Evolutionary conservation across 2,329 filamentous ascomycete genomes (phyloP).

Genomic region (Aspergillus sp.): DNA sequence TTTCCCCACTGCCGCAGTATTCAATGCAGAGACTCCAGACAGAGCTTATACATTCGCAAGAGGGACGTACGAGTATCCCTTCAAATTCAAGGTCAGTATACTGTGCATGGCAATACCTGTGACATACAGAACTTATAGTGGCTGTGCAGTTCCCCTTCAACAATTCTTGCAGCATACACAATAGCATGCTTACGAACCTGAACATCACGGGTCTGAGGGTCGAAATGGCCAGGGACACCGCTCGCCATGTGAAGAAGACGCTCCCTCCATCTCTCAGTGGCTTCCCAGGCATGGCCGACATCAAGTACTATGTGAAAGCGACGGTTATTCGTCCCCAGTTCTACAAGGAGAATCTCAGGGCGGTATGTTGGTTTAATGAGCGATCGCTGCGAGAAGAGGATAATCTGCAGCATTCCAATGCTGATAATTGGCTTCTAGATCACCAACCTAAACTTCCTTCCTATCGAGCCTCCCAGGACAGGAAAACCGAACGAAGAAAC

Average conservation of each 20-base stretch:
- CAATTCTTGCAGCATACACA: conserved; percentile 49
- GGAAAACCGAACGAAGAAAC: conserved; percentile 70
- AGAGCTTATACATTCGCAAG: conserved; percentile 48
- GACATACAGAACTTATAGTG: not conserved
- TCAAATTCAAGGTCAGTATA: conserved; percentile 48
- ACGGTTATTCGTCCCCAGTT: conserved; percentile 86
- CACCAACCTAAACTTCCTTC: conserved; percentile 77
- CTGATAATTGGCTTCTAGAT: conserved; percentile 29
- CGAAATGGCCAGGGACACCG: conserved; percentile 47
- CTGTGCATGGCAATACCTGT: not conserved
- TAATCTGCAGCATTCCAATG: not conserved
- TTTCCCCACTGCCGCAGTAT: conserved; percentile 48
- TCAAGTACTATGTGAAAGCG: conserved; percentile 93
- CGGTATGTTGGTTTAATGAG: conserved; percentile 31
- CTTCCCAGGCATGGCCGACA: conserved; percentile 83
- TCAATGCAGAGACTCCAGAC: conserved; percentile 36
- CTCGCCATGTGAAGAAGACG: conserved; percentile 76
- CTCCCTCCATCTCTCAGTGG: conserved; percentile 87
- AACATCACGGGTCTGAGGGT: conserved; percentile 48
- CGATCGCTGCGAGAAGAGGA: not conserved
- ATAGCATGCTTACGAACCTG: conserved; percentile 49
- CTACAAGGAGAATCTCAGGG: conserved; percentile 84
- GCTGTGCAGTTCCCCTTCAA: conserved; percentile 50
- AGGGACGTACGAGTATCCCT: conserved; percentile 52
- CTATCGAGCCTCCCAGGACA: conserved; percentile 83